Base-by-base conservation (phyloP, 116 monocot species). In the Papilionanthe hybrid region DNA sequence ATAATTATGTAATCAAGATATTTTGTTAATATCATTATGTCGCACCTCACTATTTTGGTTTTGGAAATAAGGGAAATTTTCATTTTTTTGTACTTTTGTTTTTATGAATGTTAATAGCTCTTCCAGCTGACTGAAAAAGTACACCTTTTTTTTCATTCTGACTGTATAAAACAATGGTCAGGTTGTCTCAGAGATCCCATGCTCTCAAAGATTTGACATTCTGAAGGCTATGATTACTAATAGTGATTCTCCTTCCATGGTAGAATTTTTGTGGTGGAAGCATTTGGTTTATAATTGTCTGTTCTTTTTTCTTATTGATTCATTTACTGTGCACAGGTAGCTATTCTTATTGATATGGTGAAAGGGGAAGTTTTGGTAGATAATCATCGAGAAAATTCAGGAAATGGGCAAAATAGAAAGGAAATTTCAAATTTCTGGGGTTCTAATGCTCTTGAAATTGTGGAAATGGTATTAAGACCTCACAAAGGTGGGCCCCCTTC, bases 401-500 rank as follows among this genome's bases (percentile, higher is more conserved):
- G 0, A 8, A 60, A 79, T 32, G 32, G 44, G 23, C 78, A 85
- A 78, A 80, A 77, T 69, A 63, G 72, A 42, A 49, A 5, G 9
- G 73, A 17, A 63, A 69, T 20, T 29, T 81, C 73, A 50, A 77
- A 50, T 67, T 88, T 72, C 66, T 92, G 87, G 89, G 79, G 76
- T 49, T 79, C 75, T 42, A 72, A 79, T 79, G 90, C 85, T 22
- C 87, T 98, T 85, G 90, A 90, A 32, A 75, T 98, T 78, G 90
- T 98, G 45, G 89, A 91, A 80, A 25, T 93, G 72, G 55, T 94
- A 32, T 53, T 98, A 55, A 98, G 87, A 68, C 94, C 98, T 76
- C 87, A 90, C 2, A 82, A 87, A 79, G 97, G 97, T 78, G 98
- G 98, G 5, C 93, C 94, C 48, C 98, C 94, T 78, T 75, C 88